Conservation (phyloP, 495 filamentous ascomycete genomes). For the Hapsidospora chrysogenum region DNA sequence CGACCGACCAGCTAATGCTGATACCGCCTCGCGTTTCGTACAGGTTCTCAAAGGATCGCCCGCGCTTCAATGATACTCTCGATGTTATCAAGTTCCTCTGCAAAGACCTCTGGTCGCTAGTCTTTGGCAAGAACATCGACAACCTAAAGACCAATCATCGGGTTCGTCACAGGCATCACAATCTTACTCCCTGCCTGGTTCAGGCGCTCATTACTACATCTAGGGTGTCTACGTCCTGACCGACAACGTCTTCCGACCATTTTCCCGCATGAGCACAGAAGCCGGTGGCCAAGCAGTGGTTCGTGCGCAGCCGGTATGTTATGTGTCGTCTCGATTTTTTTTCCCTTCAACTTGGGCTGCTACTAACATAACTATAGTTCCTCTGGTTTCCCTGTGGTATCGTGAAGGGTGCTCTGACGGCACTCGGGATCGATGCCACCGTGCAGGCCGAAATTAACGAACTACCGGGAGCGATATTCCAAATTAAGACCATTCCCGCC, state of each 20-base stretch:
- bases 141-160: constrained; percentile 97
- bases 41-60: constrained; percentile 77
- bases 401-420: constrained; percentile 73
- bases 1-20: too few relatives aligned
- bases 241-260: constrained; percentile 81
- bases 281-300: constrained; percentile 50
- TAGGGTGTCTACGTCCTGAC: constrained; percentile 92
- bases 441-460: constrained; percentile 80
- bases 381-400: constrained; percentile 91
- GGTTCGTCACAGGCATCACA: constrained; percentile 24
- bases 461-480: constrained; percentile 79
- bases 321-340: too few relatives aligned
- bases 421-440: constrained; percentile 76
- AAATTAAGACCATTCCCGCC: constrained; percentile 70
- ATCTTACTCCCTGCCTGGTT: background rate
- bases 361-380: constrained; percentile 35
- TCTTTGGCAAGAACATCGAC: constrained; percentile 94
- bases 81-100: constrained; percentile 96
- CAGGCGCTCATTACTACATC: background rate
- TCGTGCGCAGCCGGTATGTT: constrained; percentile 66
- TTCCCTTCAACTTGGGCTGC: background rate
- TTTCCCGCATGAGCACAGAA: constrained; percentile 72
- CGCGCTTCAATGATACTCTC: constrained; percentile 72
- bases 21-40: too few relatives aligned
- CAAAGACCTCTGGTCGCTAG: constrained; percentile 88